Evolutionary conservation across 2,329 filamentous ascomycete genomes (phyloP).

Genomic region (Tolypocladium ovalisporum): DNA sequence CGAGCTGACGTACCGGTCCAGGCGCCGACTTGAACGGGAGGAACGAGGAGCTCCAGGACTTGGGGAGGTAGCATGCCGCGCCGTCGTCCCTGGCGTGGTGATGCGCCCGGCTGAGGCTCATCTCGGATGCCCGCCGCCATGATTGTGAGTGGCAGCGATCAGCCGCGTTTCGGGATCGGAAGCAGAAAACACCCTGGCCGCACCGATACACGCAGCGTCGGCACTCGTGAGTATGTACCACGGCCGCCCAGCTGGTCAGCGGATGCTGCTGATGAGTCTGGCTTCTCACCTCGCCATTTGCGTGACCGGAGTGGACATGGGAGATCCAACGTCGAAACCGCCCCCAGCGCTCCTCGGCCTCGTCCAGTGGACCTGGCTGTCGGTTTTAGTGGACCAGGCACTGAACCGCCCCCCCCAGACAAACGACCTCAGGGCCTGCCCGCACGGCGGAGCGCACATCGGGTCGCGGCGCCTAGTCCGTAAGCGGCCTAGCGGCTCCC

Average conservation of each 20-base stretch:
- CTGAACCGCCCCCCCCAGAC: background rate
- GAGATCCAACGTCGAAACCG: background rate
- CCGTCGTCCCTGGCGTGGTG: conserved; percentile 12
- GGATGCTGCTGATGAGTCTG: background rate
- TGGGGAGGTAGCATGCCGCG: conserved; percentile 30
- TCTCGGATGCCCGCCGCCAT: conserved; percentile 7
- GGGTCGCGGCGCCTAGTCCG: conserved; percentile 6
- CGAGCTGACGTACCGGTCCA: conserved; percentile 35
- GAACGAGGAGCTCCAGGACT: conserved; percentile 31
- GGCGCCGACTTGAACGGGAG: conserved; percentile 49
- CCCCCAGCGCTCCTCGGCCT: background rate
- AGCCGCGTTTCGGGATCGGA: too few species aligned
- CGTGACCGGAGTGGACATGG: background rate
- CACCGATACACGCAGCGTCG: background rate
- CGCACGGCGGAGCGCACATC: background rate
- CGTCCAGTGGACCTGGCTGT: background rate
- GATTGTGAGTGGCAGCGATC: too few species aligned
- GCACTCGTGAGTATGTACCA: background rate
- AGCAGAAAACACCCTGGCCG: background rate
- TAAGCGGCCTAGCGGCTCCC: conserved; percentile 26
- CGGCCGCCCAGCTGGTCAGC: background rate
- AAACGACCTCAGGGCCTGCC: background rate
- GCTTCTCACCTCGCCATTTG: background rate
- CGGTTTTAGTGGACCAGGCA: background rate
- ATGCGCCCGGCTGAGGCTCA: conserved; percentile 8